Evolutionary conservation across 768 basidiomycete species (phyloP).

Genomic region (Auriculariales sp.): DNA sequence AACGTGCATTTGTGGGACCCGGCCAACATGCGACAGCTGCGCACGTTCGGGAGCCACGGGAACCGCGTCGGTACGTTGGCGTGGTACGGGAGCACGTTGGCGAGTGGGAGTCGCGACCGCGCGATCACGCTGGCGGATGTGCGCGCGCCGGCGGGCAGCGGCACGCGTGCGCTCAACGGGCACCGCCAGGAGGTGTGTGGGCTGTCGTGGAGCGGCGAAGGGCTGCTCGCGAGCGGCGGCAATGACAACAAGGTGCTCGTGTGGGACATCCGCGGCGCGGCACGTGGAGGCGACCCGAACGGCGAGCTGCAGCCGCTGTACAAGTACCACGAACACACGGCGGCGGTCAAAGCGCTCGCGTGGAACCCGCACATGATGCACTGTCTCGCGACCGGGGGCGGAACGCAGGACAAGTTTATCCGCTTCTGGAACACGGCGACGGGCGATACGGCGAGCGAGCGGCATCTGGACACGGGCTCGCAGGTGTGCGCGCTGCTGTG

Average conservation of each 20-base stretch:
- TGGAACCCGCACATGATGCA: conserved; percentile 95
- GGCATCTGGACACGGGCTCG: conserved; percentile 90
- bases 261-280: conserved; percentile 67
- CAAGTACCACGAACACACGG: conserved; percentile 93
- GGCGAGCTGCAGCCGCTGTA: conserved; percentile 54
- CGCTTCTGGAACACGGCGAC: conserved; percentile 91
- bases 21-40: conserved; percentile 49
- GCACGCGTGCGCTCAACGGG: conserved; percentile 57
- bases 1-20: conserved; percentile 91
- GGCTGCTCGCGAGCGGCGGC: conserved; percentile 78
- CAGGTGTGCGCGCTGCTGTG: conserved; percentile 98
- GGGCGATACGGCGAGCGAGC: conserved; percentile 71
- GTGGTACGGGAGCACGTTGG: conserved; percentile 81
- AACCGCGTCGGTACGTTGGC: conserved; percentile 89
- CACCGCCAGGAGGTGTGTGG: conserved; percentile 95
- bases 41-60: conserved; percentile 70
- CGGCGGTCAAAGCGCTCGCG: conserved; percentile 94
- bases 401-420: conserved; percentile 98
- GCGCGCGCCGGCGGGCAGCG: conserved; percentile 49
- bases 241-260: conserved; percentile 99
- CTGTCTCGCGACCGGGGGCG: conserved; percentile 86
- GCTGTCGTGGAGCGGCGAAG: conserved; percentile 68
- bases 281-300: conserved; percentile 18
- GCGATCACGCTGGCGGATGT: conserved; percentile 88
- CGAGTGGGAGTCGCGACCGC: conserved; percentile 84